Conservation (phyloP, 2,329 filamentous ascomycete species). For the Bipolaris victoriae region DNA sequence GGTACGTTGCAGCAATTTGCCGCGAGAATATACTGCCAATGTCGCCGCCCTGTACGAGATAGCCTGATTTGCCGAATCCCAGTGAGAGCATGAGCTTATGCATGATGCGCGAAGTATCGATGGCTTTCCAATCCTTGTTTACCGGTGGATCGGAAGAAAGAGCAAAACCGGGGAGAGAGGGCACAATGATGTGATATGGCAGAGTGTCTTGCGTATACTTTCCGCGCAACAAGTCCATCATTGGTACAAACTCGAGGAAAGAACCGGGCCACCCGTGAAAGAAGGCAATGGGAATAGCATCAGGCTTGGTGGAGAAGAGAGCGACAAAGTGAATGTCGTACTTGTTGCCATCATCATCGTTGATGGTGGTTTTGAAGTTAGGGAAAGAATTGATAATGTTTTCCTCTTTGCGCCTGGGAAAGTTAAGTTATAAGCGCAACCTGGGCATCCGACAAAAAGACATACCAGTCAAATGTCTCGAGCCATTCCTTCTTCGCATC, state of each 20-base stretch:
- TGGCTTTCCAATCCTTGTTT: conserved; percentile 52
- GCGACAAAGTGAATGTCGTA: conserved; percentile 61
- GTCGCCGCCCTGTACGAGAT: conserved; percentile 65
- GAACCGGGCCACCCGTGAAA: conserved; percentile 63
- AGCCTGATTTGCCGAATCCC: conserved; percentile 57
- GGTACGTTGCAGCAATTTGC: conserved; percentile 50
- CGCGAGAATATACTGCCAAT: conserved; percentile 57
- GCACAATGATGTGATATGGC: conserved; percentile 64
- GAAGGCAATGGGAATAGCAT: conserved; percentile 59
- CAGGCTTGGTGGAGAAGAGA: conserved; percentile 58
- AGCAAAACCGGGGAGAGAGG: conserved; percentile 62
- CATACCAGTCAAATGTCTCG: conserved; percentile 45
- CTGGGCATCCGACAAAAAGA: neutral
- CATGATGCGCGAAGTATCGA: conserved; percentile 54
- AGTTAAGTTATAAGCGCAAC: neutral
- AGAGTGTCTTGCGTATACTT: conserved; percentile 59
- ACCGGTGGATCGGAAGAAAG: conserved; percentile 58
- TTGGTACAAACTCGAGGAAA: conserved; percentile 62
- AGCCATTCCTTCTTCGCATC: conserved; percentile 40
- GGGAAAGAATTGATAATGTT: conserved; percentile 57
- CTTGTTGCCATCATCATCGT: conserved; percentile 46
- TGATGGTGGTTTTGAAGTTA: conserved; percentile 56
- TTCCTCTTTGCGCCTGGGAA: conserved; percentile 48
- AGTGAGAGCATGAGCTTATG: conserved; percentile 60
- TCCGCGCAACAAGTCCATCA: conserved; percentile 54